These are phyloP conservation scores for Aspergillus phoenicis DNA, from an alignment of 2,329 filamentous ascomycete genomes.

Conservation along the genomic window DNA sequence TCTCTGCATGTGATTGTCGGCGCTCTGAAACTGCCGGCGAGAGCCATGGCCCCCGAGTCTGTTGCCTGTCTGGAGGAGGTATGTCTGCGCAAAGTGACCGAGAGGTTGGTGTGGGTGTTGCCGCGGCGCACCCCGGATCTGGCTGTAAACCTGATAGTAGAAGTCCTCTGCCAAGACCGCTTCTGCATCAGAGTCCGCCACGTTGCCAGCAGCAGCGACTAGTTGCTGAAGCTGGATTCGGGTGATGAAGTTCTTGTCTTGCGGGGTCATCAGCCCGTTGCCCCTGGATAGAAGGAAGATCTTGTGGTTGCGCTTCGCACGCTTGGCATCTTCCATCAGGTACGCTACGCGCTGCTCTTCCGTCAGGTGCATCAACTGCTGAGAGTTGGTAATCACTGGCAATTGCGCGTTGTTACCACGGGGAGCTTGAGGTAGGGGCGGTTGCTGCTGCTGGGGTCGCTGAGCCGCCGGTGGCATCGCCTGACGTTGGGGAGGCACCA, in stretches of 20 bases:
- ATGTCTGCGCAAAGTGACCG: slow-evolving; percentile 96
- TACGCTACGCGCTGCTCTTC: slow-evolving; percentile 84
- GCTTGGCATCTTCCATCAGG: slow-evolving; percentile 86
- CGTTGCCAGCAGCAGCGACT: slow-evolving; percentile 85
- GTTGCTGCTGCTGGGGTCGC: slow-evolving; percentile 37
- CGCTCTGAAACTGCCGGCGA: slow-evolving; percentile 74
- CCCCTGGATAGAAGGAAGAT: slow-evolving; percentile 91
- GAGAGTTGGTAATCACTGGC: slow-evolving; percentile 66
- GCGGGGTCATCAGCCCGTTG: slow-evolving; percentile 97
- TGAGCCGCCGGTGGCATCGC: slow-evolving; percentile 40
- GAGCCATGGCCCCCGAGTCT: slow-evolving; percentile 68
- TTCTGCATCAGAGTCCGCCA: slow-evolving; percentile 77
- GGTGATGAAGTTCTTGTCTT: slow-evolving; percentile 99
- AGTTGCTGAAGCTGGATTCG: slow-evolving; percentile 96
- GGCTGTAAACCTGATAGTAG: slow-evolving; percentile 96
- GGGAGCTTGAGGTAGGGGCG: slow-evolving; percentile 37
- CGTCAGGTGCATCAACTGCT: slow-evolving; percentile 74
- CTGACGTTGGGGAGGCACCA: slow-evolving; percentile 42
- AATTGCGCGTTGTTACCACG: slow-evolving; percentile 39
- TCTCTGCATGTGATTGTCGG: slow-evolving; percentile 95
- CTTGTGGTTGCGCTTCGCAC: slow-evolving; percentile 97
- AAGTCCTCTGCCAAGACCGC: slow-evolving; percentile 88
- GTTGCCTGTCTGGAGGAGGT: slow-evolving; percentile 90
- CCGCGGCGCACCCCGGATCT: slow-evolving; percentile 85
- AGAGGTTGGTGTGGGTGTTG: slow-evolving; percentile 91